Evolutionary conservation across 345 rosid species (phyloP).

Genomic region (Salix dunnii): DNA sequence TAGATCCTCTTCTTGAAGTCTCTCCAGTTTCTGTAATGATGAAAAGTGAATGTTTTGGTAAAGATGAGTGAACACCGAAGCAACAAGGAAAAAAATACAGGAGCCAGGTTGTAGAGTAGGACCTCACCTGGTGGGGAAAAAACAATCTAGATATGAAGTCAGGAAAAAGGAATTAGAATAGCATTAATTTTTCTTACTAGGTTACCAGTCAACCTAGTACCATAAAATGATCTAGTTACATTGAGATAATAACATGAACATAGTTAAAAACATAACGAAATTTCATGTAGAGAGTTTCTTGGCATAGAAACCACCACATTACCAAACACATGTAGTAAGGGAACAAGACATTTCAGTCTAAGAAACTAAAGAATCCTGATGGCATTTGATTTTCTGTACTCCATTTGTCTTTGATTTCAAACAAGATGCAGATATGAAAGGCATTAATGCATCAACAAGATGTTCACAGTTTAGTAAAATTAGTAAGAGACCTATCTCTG

Average conservation of each 20-base stretch:
- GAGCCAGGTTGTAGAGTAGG: not conserved
- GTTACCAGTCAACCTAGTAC: not conserved
- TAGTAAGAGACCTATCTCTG: too few relatives aligned
- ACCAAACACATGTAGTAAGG: not conserved
- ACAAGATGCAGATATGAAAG: not conserved
- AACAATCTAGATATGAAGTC: not conserved
- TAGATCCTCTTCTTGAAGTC: slow-evolving; percentile 71
- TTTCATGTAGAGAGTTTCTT: not conserved
- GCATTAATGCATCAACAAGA: not conserved
- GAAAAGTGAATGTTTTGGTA: not conserved
- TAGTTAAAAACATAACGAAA: not conserved
- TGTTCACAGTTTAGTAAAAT: not conserved
- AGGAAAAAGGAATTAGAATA: not conserved
- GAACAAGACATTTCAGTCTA: not conserved
- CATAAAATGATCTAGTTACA: not conserved
- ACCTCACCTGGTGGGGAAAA: not conserved
- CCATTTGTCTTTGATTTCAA: not conserved
- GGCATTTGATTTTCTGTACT: not conserved
- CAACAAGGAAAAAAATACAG: slow-evolving; percentile 10
- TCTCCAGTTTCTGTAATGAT: slow-evolving; percentile 68
- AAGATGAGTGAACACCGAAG: not conserved
- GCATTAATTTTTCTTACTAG: not conserved
- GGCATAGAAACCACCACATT: not conserved
- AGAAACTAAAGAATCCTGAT: not conserved
- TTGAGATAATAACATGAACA: not conserved